Base-by-base conservation (phyloP, 495 filamentous ascomycete species). In the Aspergillus carlsbadensis region DNA sequence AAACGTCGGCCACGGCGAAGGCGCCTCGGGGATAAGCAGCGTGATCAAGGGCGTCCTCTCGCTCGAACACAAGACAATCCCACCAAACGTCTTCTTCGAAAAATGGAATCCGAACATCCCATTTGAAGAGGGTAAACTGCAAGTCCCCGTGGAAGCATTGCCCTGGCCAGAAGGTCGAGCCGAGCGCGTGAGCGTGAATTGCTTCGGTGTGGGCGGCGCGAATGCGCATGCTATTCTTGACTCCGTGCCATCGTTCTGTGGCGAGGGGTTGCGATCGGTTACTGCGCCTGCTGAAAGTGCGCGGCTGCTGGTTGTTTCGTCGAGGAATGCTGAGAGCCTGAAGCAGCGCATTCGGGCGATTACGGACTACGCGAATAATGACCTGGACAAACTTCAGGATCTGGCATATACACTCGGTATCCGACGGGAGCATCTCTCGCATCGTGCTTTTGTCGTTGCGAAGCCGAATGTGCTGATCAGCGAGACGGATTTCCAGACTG, bases 1-100 rank as follows among this genome's bases (percentile, higher is more conserved):
- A 2, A 77, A 77, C 26, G 20, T 76, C 1, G 75, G 73, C 13
- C 75, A 78, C 56, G 47, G 62, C 0, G 75, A 77, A 47, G 73
- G 65, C 0, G 70, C 73, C 10, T 64, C 66, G 5, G 75, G 70
- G 1, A 43, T 76, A 1, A 65, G 63, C 2, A 64, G 65, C 20
- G 7, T 78, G 6, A 72, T 78, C 29, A 76, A 78, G 40, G 47
- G 54, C 6, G 54, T 71, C 0, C 40, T 78, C 0, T 54, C 62
- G 0, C 47, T 78, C 7, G 70, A 78, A 44, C 41, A 71, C 8
- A 42, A 51, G 6, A 66, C 44, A 0, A 76, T 78, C 33, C 73
- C 70, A 1, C 65, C 72, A 0, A 74, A 72, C 26, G 61, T 72
- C 10, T 63, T 64, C 8, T 70, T 73, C 48, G 14, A 43, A 0